Percentiles rank a stretch among this genome's conserved stretches.
Evolutionary conservation across 139 green algal species (phyloP).

Genomic region (Dunaliella sp.): DNA sequence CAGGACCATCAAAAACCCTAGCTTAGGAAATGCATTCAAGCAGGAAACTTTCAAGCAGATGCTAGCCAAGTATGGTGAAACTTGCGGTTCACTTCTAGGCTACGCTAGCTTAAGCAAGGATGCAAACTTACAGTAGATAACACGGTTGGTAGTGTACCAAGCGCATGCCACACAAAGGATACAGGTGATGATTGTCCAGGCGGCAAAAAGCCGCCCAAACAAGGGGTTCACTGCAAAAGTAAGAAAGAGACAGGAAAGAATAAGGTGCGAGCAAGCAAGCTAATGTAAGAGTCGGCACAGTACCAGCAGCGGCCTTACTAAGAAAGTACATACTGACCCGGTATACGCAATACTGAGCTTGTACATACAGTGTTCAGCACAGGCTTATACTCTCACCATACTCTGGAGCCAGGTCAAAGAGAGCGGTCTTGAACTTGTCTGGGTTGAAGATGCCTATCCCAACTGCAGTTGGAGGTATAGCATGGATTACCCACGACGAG

Average conservation of each 20-base stretch:
- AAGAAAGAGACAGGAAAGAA: neutral
- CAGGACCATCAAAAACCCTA: no score
- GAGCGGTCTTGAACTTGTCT: constrained; percentile 13
- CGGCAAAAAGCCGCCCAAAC: constrained; percentile 77
- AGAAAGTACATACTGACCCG: neutral
- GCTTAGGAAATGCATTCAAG: neutral
- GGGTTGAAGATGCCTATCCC: constrained; percentile 13
- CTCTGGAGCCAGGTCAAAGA: constrained; percentile 4
- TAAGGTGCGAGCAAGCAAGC: neutral
- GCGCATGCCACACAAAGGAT: constrained; percentile 80
- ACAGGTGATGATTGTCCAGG: constrained; percentile 80
- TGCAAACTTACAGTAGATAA: constrained; percentile 69
- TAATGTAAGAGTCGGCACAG: no score
- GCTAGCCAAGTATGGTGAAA: neutral
- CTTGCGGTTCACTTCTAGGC: neutral
- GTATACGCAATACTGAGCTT: neutral
- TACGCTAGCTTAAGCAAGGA: neutral
- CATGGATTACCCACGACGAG: constrained; percentile 1
- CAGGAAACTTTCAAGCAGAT: neutral
- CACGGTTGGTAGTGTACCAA: constrained; percentile 57
- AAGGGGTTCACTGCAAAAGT: constrained; percentile 70
- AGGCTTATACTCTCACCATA: neutral
- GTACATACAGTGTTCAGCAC: neutral
- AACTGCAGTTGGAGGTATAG: constrained; percentile 11
- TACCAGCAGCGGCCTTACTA: neutral